phyloP scores from a whole-genome alignment of 2,329 filamentous ascomycete species.

The Stagonosporopsis rhizophila region DNA sequence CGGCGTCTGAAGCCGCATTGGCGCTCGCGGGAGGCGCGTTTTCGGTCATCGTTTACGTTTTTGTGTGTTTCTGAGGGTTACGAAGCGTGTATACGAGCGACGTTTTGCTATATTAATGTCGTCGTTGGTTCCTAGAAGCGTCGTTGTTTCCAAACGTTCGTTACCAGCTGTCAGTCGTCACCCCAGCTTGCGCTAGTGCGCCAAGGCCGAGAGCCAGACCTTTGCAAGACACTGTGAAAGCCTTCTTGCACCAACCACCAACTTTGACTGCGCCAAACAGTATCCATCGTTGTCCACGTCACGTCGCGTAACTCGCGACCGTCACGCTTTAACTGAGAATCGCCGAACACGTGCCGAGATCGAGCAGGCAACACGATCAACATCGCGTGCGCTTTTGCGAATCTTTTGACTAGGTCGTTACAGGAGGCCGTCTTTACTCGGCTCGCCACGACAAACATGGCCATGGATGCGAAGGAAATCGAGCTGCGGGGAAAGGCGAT shows the following conservation, averaged over 20 bases:
- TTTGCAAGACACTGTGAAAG: constrained; percentile 8
- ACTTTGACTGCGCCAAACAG: constrained; percentile 7
- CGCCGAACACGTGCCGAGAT: constrained; percentile 16
- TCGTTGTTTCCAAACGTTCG: constrained; percentile 7
- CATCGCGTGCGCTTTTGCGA: constrained; percentile 3
- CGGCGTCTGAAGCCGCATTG: constrained; percentile 51
- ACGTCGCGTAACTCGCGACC: background rate
- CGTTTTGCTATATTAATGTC: background rate
- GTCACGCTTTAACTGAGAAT: background rate
- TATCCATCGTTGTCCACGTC: constrained; percentile 1
- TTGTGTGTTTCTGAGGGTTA: background rate
- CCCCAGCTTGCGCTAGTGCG: constrained; percentile 13
- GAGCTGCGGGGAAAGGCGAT: constrained; percentile 78
- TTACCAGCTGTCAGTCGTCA: constrained; percentile 1
- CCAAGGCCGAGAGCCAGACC: constrained; percentile 9
- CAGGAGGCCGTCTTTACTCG: background rate
- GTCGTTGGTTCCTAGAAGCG: background rate
- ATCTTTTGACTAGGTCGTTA: background rate
- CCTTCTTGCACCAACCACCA: constrained; percentile 2
- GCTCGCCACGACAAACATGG: constrained; percentile 23
- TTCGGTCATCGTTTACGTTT: constrained; percentile 54
- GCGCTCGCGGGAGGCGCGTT: constrained; percentile 52
- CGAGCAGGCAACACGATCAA: constrained; percentile 5
- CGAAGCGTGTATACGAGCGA: background rate
- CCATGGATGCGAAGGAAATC: constrained; percentile 84